Evolutionary conservation across 306 rosid species (phyloP), one percentile per base, ranked within the genome.

Genomic region (Hylodesmum podocarpum): DNA sequence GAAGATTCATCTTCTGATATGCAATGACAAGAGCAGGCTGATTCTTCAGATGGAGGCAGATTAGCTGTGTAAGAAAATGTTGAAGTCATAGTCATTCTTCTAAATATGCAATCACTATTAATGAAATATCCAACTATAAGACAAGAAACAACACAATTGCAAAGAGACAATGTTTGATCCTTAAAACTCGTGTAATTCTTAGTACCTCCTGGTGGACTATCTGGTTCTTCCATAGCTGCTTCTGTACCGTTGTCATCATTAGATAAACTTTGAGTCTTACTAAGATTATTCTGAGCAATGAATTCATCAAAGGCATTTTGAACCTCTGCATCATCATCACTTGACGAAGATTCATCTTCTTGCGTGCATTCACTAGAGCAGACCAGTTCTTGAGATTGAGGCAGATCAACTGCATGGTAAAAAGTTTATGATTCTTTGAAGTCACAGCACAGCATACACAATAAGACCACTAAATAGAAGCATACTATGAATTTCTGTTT

Each of bases 171-270:
- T 66, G 22, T 66, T 66, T 40, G 10, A 66, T 66, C 31, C 16
- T 40, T 66, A 66, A 66, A 55, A 64, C 41, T 29, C 68, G 69
- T 82, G 83, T 13, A 69, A 65, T 76, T 66, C 39, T 27, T 57
- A 59, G 76, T 90, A 91, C 96, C 96, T 85, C 0, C 24, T 64
- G 64, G 53, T 36, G 55, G 40, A 37, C 73, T 51, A 12, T 75
- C 83, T 43, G 46, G 75, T 70, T 85, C 84, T 76, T 77, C 79
- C 47, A 11, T 33, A 27, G 51, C 68, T 37, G 78, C 65, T 80
- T 80, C 84, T 40, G n/a, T 37, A 67, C 55, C 66, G 81, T 43
- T 69, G 40, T 63, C 79, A 68, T 66, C 81, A 8, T 64, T 54
- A 5, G 72, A 82, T 59, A 73, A 61, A 71, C 51, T 73, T 49